phyloP scores from a whole-genome alignment of 2,329 filamentous ascomycete genomes.

The Ophiostoma populinum region DNA sequence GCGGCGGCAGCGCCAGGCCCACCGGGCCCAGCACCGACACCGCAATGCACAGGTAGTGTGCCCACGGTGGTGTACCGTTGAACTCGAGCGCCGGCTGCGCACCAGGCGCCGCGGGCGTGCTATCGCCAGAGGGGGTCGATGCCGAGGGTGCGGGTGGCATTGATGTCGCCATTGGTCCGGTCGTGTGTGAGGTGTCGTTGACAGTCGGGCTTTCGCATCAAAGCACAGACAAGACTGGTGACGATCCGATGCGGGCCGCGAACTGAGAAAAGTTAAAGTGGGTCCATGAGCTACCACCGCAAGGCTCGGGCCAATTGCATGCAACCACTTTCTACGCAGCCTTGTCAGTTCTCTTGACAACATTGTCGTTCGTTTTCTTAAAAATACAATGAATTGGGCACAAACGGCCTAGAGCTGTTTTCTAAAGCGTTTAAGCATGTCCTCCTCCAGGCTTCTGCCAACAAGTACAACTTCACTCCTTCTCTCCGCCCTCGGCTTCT shows the following conservation, averaged over 20 bases:
- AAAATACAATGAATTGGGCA: too few relatives aligned
- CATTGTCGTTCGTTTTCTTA: too few relatives aligned
- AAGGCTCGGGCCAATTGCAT: neutral
- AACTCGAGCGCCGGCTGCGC: conserved; percentile 1
- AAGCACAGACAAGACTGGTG: neutral
- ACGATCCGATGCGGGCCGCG: conserved; percentile 1
- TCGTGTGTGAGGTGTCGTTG: neutral
- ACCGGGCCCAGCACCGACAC: conserved; percentile 30
- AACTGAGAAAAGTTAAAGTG: neutral
- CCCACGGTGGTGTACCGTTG: conserved; percentile 16
- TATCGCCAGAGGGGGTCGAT: neutral
- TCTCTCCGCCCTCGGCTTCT: neutral
- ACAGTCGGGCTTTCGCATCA: neutral
- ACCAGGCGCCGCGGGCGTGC: neutral
- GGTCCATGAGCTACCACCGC: neutral
- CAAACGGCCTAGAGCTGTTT: too few relatives aligned
- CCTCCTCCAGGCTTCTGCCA: neutral
- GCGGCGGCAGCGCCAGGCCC: conserved; percentile 33
- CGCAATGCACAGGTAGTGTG: conserved; percentile 31
- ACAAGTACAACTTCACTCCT: too few relatives aligned
- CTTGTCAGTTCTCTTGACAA: neutral
- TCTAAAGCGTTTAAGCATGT: neutral
- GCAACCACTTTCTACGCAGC: neutral
- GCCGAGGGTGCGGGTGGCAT: conserved; percentile 1
- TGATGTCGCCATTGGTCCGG: conserved; percentile 3